These are phyloP conservation scores for Candida awuae DNA, from an alignment of 805 yeast species.

Conservation along the genomic window DNA sequence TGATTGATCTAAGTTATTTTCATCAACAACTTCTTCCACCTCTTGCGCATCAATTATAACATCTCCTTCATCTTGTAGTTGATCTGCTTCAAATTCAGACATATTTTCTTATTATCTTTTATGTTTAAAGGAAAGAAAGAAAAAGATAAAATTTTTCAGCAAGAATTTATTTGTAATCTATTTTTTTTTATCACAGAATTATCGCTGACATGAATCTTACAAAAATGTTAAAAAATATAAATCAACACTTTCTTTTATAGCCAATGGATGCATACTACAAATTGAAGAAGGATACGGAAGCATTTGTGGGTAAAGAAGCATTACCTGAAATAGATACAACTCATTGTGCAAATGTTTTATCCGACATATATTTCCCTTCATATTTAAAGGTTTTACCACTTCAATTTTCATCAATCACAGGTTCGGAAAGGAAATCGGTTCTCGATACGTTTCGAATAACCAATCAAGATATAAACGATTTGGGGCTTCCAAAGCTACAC, in stretches of 20 bases:
- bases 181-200: no score
- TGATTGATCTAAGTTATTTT: no score
- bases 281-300: conserved; percentile 1
- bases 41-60: conserved; percentile 25
- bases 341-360: not conserved
- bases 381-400: conserved; percentile 12
- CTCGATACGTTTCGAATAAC: conserved; percentile 17
- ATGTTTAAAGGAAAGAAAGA: not conserved
- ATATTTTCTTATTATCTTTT: not conserved
- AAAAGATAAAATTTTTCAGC: not conserved
- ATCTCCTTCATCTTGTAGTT: conserved; percentile 17
- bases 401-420: conserved; percentile 7
- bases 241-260: no score
- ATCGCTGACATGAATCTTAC: not conserved
- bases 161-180: no score
- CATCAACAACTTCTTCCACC: conserved; percentile 29
- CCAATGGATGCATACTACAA: conserved; percentile 4
- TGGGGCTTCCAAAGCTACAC: conserved; percentile 9
- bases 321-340: not conserved
- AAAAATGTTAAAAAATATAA: no score
- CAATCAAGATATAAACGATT: conserved; percentile 7
- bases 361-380: conserved; percentile 8
- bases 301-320: conserved; percentile 2
- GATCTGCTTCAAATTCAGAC: conserved; percentile 7
- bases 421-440: conserved; percentile 12